Evolutionary conservation across 2,329 filamentous ascomycete species (phyloP).

Genomic region (Alternaria ethzedia): DNA sequence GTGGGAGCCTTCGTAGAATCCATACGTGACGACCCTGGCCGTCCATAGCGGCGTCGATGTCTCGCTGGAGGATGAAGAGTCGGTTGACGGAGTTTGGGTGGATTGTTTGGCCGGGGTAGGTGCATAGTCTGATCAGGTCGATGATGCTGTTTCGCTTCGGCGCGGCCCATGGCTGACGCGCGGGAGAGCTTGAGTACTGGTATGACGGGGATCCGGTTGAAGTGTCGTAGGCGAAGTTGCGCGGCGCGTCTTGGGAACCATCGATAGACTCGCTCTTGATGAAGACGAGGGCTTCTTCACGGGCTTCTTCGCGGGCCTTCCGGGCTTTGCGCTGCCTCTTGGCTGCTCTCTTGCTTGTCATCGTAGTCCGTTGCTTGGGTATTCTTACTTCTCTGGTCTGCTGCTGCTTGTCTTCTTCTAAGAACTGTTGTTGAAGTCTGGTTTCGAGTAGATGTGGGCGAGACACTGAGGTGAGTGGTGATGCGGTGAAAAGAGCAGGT

Average conservation of each 20-base stretch:
- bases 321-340: neutral
- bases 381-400: neutral
- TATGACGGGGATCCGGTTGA: neutral
- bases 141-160: neutral
- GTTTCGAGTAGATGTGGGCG: neutral
- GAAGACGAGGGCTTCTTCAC: neutral
- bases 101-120: neutral
- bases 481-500: neutral
- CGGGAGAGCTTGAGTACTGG: neutral
- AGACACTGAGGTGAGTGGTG: neutral
- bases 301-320: neutral
- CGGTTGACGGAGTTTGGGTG: neutral
- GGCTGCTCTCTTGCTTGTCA: neutral
- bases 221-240: neutral
- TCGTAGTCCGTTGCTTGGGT: neutral
- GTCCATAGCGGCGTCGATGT: neutral
- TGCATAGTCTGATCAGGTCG: neutral
- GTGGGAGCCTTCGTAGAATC: neutral
- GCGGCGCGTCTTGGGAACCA: neutral
- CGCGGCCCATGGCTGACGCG: neutral
- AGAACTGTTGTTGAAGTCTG: neutral
- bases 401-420: neutral
- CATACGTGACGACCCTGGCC: neutral
- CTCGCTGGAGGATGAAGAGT: neutral
- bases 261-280: neutral